Base-by-base conservation (phyloP, 2,329 filamentous ascomycete genomes). In the Fusarium goolgardi region DNA sequence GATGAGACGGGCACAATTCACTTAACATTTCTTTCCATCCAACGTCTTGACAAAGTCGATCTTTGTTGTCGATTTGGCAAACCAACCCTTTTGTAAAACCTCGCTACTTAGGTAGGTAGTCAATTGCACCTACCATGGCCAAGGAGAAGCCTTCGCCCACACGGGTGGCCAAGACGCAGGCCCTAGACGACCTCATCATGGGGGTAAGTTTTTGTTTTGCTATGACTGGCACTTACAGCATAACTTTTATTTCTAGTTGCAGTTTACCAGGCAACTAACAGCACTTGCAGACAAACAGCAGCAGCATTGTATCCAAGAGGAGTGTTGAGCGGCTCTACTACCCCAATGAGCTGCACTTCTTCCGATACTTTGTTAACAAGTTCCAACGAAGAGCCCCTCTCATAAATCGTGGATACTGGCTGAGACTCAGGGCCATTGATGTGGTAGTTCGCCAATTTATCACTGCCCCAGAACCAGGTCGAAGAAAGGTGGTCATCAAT, bases 311-410 rank as follows among this genome's bases (percentile, higher is more conserved):
- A 18, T 97, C 94, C 16, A 97, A 97, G 77, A 85, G 94, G 70
- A 96, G 93, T 73, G 94, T 97, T n/a, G 94, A 97, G 76, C 90
- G 90, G 71, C 82, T 97, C 16, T 97, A 97, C 78, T 90, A 92
- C 75, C 85, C 90, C 18, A 73, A 88, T 64, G 89, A 96, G 73
- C 87, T 91, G 29, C 91, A 96, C 76, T 97, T 92, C 81, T 95
- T 96, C 71, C 90, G 91, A 46, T 90, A 93, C 75, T 97, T 97
- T 78, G 93, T 97, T 34, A 90, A 87, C 70, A 96, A 94, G 77
- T 91, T 91, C 70, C 90, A 93, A 78, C 85, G 93, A 63, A 85
- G 94, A 47, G 90, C 93, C n/a, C 94, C 95, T 2, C 83, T 97
- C 52, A 96, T 97, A 75, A 97, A 97, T 77, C 87, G 94, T 45